Evolutionary conservation across 306 rosid species (phyloP).

Genomic region (Cucumis cinereus): DNA sequence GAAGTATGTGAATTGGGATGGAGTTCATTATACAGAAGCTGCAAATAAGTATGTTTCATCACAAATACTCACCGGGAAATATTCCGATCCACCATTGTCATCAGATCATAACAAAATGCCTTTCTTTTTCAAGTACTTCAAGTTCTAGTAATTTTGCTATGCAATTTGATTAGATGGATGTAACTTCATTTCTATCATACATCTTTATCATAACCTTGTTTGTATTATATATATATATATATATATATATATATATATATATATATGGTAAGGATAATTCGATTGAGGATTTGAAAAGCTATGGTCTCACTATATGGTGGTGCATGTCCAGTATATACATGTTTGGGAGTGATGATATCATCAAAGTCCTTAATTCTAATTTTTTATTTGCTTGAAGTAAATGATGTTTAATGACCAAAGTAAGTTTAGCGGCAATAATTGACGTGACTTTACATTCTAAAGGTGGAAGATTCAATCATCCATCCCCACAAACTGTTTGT

Average conservation of each 20-base stretch:
- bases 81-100: slow-evolving; percentile 72
- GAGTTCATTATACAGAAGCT: slow-evolving; percentile 83
- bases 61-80: slow-evolving; percentile 75
- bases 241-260: not conserved
- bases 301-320: not conserved
- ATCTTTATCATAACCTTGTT: not conserved
- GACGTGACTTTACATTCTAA: too few species aligned
- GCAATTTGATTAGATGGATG: not conserved
- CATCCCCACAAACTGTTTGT: too few species aligned
- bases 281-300: not conserved
- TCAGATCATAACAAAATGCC: slow-evolving; percentile 55
- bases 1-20: slow-evolving; percentile 72
- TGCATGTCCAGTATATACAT: too few species aligned
- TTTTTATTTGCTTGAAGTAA: too few species aligned
- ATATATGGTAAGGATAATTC: not conserved
- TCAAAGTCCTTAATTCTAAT: too few species aligned
- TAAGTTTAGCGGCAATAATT: too few species aligned
- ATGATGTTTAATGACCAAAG: too few species aligned
- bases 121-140: slow-evolving; percentile 47
- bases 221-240: not conserved
- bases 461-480: too few species aligned
- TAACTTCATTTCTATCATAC: not conserved
- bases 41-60: slow-evolving; percentile 67
- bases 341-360: too few species aligned
- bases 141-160: slow-evolving; percentile 23